phyloP scores from a whole-genome alignment of 148 eudicot species.

The Arbutus unedo region DNA sequence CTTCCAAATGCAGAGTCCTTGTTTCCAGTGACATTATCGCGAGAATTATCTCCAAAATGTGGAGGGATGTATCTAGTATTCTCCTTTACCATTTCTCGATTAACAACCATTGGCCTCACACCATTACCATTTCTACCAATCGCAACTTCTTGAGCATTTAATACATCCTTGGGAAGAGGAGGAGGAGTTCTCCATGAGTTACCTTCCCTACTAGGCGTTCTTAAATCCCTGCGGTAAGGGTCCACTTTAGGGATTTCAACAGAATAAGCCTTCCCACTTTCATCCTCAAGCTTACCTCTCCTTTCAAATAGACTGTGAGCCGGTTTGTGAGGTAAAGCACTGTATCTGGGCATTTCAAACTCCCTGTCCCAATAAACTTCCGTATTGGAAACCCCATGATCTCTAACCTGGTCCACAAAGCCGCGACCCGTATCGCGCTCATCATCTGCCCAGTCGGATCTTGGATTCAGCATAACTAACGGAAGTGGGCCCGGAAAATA shows the following conservation, averaged over 20 bases:
- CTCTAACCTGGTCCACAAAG: constrained; percentile 54
- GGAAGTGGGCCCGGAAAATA: constrained; percentile 67
- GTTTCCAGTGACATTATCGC: constrained; percentile 28
- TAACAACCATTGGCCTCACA: constrained; percentile 35
- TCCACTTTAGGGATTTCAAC: constrained; percentile 58
- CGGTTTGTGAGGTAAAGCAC: constrained; percentile 57
- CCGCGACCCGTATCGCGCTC: constrained; percentile 95
- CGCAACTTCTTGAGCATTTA: constrained; percentile 31
- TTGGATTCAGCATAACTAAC: constrained; percentile 68
- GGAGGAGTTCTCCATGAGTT: constrained; percentile 50
- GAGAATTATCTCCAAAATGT: constrained; percentile 39
- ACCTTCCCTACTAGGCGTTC: constrained; percentile 45
- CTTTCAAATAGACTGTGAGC: constrained; percentile 50
- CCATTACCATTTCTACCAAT: constrained; percentile 28
- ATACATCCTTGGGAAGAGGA: constrained; percentile 36
- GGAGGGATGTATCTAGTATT: constrained; percentile 39
- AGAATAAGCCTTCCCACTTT: constrained; percentile 44
- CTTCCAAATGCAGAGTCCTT: constrained; percentile 42
- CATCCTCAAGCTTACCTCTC: constrained; percentile 59
- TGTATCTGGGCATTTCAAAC: constrained; percentile 69
- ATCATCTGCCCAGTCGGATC: constrained; percentile 98
- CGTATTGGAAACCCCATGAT: constrained; percentile 46
- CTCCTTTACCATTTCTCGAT: constrained; percentile 38
- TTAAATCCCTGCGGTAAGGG: constrained; percentile 37
- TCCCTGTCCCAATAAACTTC: constrained; percentile 83